Percentiles rank a stretch among this genome's conserved stretches.
Evolutionary conservation across 2,329 filamentous ascomycete genomes (phyloP).

Genomic region (Parastagonospora avenae): DNA sequence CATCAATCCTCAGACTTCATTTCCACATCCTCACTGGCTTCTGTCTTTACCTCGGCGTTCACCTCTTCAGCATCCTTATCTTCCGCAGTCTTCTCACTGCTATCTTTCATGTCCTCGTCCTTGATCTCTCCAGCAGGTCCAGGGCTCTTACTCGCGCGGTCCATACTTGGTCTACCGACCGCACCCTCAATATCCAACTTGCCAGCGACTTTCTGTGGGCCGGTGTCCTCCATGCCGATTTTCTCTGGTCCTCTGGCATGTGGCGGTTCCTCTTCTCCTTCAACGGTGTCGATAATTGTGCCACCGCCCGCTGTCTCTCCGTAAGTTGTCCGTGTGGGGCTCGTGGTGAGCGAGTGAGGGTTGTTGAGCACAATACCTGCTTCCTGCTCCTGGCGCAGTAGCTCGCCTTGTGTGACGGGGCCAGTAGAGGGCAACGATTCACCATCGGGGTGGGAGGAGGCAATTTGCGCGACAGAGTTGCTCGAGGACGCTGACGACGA

Average conservation of each 20-base stretch:
- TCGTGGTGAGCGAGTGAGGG: slow-evolving; percentile 37
- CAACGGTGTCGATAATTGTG: slow-evolving; percentile 41
- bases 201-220: slow-evolving; percentile 70
- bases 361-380: slow-evolving; percentile 73
- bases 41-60: slow-evolving; percentile 8
- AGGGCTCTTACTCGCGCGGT: slow-evolving; percentile 35
- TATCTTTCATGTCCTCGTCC: slow-evolving; percentile 30
- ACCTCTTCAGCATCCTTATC: slow-evolving; percentile 15
- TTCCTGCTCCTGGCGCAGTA: slow-evolving; percentile 84
- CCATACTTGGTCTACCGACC: slow-evolving; percentile 41
- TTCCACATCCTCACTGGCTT: slow-evolving; percentile 18
- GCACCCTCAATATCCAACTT: slow-evolving; percentile 44
- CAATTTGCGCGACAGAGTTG: slow-evolving; percentile 29
- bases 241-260: slow-evolving; percentile 84
- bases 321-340: slow-evolving; percentile 32
- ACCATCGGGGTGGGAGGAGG: slow-evolving; percentile 40
- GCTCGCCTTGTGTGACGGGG: slow-evolving; percentile 73
- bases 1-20: slow-evolving; percentile 23
- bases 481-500: neutral
- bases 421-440: slow-evolving; percentile 45
- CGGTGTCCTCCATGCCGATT: slow-evolving; percentile 85
- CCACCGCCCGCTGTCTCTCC: slow-evolving; percentile 37
- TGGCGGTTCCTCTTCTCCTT: slow-evolving; percentile 64
- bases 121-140: slow-evolving; percentile 15
- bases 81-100: slow-evolving; percentile 16